Percentiles rank a stretch among this genome's conserved stretches.
Evolutionary conservation across 768 basidiomycete genomes (phyloP).

Genomic region (Dioszegia crocea): DNA sequence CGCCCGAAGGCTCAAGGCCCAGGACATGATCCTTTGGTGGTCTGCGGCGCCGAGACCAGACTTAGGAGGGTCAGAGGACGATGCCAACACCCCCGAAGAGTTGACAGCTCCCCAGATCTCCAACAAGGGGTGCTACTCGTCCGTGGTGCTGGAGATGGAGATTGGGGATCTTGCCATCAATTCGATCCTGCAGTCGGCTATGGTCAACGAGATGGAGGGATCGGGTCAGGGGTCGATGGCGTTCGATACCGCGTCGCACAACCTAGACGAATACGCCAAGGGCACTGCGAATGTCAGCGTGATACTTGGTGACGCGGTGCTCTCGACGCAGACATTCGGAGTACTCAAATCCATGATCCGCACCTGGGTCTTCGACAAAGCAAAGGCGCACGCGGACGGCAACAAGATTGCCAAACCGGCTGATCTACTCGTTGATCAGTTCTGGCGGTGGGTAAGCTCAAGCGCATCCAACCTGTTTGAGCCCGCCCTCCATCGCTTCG

Average conservation of each 20-base stretch:
- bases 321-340: conserved; percentile 79
- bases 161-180: conserved; percentile 90
- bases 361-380: conserved; percentile 75
- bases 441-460: conserved; percentile 96
- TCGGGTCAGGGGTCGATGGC: conserved; percentile 81
- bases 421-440: conserved; percentile 68
- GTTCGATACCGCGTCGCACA: conserved; percentile 88
- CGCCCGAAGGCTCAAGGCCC: conserved; percentile 75
- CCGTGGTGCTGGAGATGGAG: conserved; percentile 84
- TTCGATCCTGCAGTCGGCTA: conserved; percentile 83
- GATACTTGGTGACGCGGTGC: conserved; percentile 79
- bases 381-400: conserved; percentile 64
- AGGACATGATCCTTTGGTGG: conserved; percentile 97
- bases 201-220: conserved; percentile 96
- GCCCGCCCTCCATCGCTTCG: conserved; percentile 83
- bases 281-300: conserved; percentile 65
- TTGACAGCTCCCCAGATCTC: conserved; percentile 78
- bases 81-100: conserved; percentile 70
- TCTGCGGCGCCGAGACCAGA: conserved; percentile 82
- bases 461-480: conserved; percentile 82
- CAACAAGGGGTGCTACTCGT: conserved; percentile 79
- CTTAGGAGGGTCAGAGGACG: conserved; percentile 87
- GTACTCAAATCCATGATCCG: conserved; percentile 84
- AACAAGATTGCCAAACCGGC: conserved; percentile 56
- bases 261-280: conserved; percentile 79